A percentile compares a stretch with the other conserved stretches of the same genome.
phyloP scores from a whole-genome alignment of 331 rosid genomes.

The Acacia pycnantha region DNA sequence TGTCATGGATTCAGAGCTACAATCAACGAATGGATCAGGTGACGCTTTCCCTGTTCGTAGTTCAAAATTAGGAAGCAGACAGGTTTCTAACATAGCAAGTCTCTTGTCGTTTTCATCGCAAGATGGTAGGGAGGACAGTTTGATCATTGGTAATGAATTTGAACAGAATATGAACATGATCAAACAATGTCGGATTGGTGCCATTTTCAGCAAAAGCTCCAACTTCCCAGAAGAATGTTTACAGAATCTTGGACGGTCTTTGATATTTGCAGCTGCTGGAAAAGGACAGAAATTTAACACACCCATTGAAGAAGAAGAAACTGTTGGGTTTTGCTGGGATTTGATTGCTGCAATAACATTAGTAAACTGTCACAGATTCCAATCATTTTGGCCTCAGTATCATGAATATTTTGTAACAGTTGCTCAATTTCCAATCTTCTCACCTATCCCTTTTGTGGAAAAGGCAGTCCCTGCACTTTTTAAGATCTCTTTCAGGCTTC shows the following conservation, averaged over 20 bases:
- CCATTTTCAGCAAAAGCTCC: constrained; percentile 61
- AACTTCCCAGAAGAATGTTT: constrained; percentile 65
- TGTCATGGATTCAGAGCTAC: constrained; percentile 39
- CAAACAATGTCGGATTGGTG: constrained; percentile 73
- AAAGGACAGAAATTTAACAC: constrained; percentile 94
- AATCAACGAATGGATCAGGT: constrained; percentile 32
- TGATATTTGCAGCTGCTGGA: constrained; percentile 88
- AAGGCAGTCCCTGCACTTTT: constrained; percentile 69
- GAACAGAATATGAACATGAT: constrained; percentile 84
- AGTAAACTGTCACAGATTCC: constrained; percentile 66
- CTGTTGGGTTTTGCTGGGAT: constrained; percentile 92
- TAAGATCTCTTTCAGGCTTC: constrained; percentile 58
- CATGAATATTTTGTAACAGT: constrained; percentile 70
- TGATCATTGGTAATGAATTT: constrained; percentile 68
- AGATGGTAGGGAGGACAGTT: constrained; percentile 61
- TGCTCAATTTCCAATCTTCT: constrained; percentile 87
- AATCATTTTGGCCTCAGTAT: constrained; percentile 63
- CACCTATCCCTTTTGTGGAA: constrained; percentile 82
- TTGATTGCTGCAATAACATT: constrained; percentile 56
- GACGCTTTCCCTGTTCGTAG: constrained; percentile 42
- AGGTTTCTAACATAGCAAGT: constrained; percentile 42
- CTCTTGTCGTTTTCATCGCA: constrained; percentile 58
- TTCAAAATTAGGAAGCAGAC: constrained; percentile 45
- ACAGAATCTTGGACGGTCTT: constrained; percentile 68
- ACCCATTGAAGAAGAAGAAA: constrained; percentile 84